A percentile compares a stretch with the other conserved stretches of the same genome.
phyloP scores from a whole-genome alignment of 257 asterid species.

The Solanum arcanum region DNA sequence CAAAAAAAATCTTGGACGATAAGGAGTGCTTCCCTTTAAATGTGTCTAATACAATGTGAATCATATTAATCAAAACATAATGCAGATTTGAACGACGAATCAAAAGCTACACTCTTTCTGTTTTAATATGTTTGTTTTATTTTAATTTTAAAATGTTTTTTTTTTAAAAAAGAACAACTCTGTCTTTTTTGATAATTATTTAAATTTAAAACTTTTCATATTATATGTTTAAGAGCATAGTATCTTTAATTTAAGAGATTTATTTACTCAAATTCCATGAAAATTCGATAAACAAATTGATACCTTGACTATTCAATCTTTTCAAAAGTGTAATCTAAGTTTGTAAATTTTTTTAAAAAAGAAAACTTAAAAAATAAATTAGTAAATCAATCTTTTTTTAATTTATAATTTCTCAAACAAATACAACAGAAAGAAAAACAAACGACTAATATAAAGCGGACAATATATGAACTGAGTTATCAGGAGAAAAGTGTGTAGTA shows the following conservation, averaged over 20 bases:
- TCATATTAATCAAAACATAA: background rate
- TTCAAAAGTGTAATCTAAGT: background rate
- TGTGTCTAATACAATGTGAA: background rate
- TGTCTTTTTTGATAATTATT: background rate
- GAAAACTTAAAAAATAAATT: background rate
- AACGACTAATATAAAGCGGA: accelerated
- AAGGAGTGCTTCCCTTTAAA: background rate
- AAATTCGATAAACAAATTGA: background rate
- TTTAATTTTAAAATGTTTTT: background rate
- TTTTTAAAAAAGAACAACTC: background rate
- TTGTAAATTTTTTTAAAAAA: too few species aligned
- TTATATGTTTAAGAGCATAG: background rate
- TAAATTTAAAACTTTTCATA: background rate
- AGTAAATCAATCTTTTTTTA: background rate
- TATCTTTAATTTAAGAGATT: background rate
- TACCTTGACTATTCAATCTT: background rate
- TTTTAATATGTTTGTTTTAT: background rate
- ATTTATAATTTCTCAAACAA: background rate
- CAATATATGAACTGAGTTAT: background rate
- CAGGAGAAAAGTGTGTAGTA: background rate
- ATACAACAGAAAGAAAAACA: accelerated
- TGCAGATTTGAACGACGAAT: background rate
- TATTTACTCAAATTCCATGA: background rate
- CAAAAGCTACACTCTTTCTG: background rate
- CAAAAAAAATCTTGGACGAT: background rate